A percentile compares a stretch with the other conserved stretches of the same genome.
These are phyloP conservation scores for Aspergillus tanneri DNA, from an alignment of 2,329 filamentous ascomycete genomes.

Conservation along the genomic window DNA sequence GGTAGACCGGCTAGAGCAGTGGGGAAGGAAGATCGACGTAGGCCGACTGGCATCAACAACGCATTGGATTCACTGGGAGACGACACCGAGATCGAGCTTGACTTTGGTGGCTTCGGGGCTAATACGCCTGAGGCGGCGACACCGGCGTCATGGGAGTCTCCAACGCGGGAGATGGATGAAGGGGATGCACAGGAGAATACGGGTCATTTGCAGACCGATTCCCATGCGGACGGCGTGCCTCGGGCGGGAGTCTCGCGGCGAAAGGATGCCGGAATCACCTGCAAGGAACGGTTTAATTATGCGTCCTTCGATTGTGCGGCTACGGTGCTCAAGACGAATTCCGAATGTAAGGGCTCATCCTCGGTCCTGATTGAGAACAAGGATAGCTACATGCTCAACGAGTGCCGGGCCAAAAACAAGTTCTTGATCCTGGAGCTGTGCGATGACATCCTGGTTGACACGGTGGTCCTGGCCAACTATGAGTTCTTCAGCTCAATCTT, in stretches of 20 bases:
- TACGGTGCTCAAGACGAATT: conserved; percentile 85
- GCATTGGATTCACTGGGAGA: conserved; percentile 79
- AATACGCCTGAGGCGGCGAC: conserved; percentile 42
- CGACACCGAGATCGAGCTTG: conserved; percentile 79
- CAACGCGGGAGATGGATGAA: conserved; percentile 22
- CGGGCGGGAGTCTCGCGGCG: conserved; percentile 63
- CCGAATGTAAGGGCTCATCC: conserved; percentile 81
- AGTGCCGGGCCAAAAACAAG: conserved; percentile 83
- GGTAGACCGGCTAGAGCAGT: conserved; percentile 50
- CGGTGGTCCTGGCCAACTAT: conserved; percentile 94
- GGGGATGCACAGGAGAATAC: conserved; percentile 28
- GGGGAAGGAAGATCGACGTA: conserved; percentile 53
- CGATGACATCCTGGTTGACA: conserved; percentile 83
- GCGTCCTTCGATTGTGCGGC: conserved; percentile 96
- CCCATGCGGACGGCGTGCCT: conserved; percentile 45
- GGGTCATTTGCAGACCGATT: conserved; percentile 23
- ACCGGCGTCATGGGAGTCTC: conserved; percentile 31
- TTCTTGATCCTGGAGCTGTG: conserved; percentile 93
- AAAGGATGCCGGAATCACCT: conserved; percentile 94
- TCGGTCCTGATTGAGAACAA: conserved; percentile 94
- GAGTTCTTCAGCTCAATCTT: conserved; percentile 99
- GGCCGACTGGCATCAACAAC: conserved; percentile 57
- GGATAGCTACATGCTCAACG: conserved; percentile 96
- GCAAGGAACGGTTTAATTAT: conserved; percentile 96
- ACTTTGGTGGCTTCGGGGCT: conserved; percentile 63